Base-by-base conservation (phyloP, 108 stramenopile genomes). In the Cyclotella baltica region DNA sequence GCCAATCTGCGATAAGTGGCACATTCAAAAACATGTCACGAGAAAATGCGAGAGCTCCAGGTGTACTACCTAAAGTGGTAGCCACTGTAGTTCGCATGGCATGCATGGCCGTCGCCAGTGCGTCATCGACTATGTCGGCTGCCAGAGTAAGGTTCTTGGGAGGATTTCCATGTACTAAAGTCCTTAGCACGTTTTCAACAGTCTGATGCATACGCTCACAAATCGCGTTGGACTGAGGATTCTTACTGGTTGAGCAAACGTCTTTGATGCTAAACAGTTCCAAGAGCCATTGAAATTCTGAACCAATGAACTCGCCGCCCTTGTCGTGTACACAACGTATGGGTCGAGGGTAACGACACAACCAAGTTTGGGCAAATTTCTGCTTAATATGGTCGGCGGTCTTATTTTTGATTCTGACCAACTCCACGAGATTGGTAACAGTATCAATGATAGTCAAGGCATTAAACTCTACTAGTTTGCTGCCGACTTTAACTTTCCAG, bases 401-500 rank as follows among this genome's bases (percentile, higher is more conserved):
- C n/a, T 75, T 85, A 18, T 75, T 66, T 40, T 75, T 35, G 4
- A 40, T 50, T 19, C 73, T 61, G 62, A 67, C 40, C 38, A 85
- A 25, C 37, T 89, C 88, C 0, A 80, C 62, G 34, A 89, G 55
- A 62, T 85, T 89, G 15, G 86, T 84, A 1, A 81, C 78, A n/a
- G 79, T 66, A 38, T 88, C 81, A 40, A 85, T 85, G 27, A 73
- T 67, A 3, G 84, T 83, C n/a, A 85, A 53, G 13, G 87, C 87
- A 30, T 35, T 76, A 33, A 87, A 80, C 25, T 61, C 34, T 35
- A 74, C 23, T 4, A 65, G 35, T 40, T 31, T 28, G 30, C 53
- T 40, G 13, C 64, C 28, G 19, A 81, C 58, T 10, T 58, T 36
- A 31, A 81, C 67, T 22, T 62, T 72, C 85, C 85, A 85, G 25